A percentile compares a stretch with the other conserved stretches of the same genome.
Conservation (phyloP, 163 green algal species). For the Volvox carteri region DNA sequence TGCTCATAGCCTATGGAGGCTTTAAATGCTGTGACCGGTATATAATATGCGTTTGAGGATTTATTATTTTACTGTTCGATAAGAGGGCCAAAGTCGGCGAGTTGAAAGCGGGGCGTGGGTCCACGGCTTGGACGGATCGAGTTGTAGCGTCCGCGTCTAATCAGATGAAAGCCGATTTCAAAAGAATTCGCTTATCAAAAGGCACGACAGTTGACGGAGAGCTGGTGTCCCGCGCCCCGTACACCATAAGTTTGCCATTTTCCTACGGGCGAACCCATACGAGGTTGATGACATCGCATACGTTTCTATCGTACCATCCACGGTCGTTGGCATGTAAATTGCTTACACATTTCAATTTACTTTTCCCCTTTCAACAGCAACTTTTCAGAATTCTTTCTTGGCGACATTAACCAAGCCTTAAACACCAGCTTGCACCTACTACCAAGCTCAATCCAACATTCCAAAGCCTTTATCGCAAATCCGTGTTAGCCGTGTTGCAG, state of each 20-base stretch:
- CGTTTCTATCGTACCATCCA: background rate
- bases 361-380: background rate
- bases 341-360: background rate
- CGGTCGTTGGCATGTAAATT: background rate
- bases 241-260: background rate
- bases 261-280: background rate
- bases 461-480: background rate
- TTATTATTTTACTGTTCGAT: background rate
- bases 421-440: background rate
- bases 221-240: background rate
- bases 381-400: background rate
- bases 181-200: background rate
- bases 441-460: background rate
- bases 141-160: background rate
- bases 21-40: background rate
- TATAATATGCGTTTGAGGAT: background rate
- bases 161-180: background rate
- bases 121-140: conserved; percentile 7
- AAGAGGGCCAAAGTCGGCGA: background rate
- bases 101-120: background rate
- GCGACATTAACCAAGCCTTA: background rate
- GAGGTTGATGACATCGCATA: background rate
- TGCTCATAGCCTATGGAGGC: background rate
- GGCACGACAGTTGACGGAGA: background rate
- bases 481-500: background rate